A percentile compares a stretch with the other conserved stretches of the same genome.
These are phyloP conservation scores for grape (Vitis vinifera) DNA, from an alignment of 164 flowering plant species.

Conservation along the genomic window ASM3070453v1 NC_081805.1:4824501-4825000, in stretches of 20 bases:
- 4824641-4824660: too few relatives aligned
- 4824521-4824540: slow-evolving; percentile 88
- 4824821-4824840: slow-evolving; percentile 64
- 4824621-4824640: too few relatives aligned
- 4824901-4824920: slow-evolving; percentile 72
- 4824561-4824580: slow-evolving; percentile 47
- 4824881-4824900: neutral
- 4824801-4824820: slow-evolving; percentile 68
- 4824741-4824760: slow-evolving; percentile 63
- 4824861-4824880: neutral
- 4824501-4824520: slow-evolving; percentile 87
- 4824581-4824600: neutral
- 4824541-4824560: slow-evolving; percentile 67
- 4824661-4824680: too few relatives aligned
- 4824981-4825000: slow-evolving; percentile 96
- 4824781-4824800: slow-evolving; percentile 83
- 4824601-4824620: too few relatives aligned
- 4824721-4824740: slow-evolving; percentile 83
- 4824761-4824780: slow-evolving; percentile 87
- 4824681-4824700: slow-evolving; percentile 75
- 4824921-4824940: slow-evolving; percentile 83
- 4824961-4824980: slow-evolving; percentile 88
- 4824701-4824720: slow-evolving; percentile 94
- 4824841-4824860: neutral
- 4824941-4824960: slow-evolving; percentile 74